Evolutionary conservation across 768 basidiomycete species (phyloP), one percentile per base, ranked within the genome.

Genomic region (Pisolithus orientalis): DNA sequence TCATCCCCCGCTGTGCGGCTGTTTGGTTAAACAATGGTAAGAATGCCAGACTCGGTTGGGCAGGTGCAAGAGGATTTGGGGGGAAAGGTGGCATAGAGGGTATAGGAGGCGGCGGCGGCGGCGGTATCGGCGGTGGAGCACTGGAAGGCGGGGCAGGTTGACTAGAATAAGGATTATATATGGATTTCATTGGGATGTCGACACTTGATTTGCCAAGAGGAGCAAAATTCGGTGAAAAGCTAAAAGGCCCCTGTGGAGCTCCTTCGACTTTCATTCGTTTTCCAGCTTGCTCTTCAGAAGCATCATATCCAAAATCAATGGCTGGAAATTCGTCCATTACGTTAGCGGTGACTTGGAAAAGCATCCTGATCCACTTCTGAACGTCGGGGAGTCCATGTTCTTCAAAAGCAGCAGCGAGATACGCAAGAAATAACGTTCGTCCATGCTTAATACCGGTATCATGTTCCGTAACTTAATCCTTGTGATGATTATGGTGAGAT

Each of bases 11-110:
- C 58, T 87, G 86, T 44, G 73, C 68, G 42, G 85, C 85, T 2
- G 79, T 81, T 68, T 89, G 83, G 64, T 89, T 89, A 67, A 90
- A 89, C 29, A 85, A 61, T 0, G 87, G 82, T 38, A 90, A 68
- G 65, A 84, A 87, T 13, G 86, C 80, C 16, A 80, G 64, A 48
- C 73, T 70, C 3, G 82, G 83, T 60, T 80, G 80, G n/a, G 82
- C 83, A 14, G 83, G 82, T 27, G 82, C 73, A 47, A 84, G 62
- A 29, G 84, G 82, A 64, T 86, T 87, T 11, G 73, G 63, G 37
- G 70, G 59, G 27, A 50, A 65, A 7, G 66, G 61, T 46, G 53
- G 61, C 55, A 62, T 56, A 34, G 54, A 38, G 6, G 47, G 62
- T 53, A 51, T 61, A 11, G 62, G 67, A 13, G 74, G 72, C 4